These are phyloP conservation scores for Paramarasmius palmivorus DNA, from an alignment of 1,284 basidiomycete genomes.

Conservation along the genomic window DNA sequence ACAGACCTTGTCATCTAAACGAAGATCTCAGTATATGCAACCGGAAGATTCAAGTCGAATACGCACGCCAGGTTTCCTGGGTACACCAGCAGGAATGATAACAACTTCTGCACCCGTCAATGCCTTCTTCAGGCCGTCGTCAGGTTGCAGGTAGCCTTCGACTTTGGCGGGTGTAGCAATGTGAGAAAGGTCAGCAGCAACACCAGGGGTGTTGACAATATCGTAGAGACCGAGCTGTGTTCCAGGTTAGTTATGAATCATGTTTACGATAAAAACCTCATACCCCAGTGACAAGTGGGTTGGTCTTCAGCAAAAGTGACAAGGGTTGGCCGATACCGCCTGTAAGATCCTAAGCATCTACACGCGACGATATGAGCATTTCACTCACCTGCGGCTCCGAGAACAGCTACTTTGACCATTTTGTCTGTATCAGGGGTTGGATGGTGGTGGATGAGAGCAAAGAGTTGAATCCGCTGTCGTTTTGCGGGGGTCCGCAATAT, in stretches of 20 bases:
- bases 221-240: conserved; percentile 84
- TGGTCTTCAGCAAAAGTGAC: conserved; percentile 86
- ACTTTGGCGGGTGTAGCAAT: conserved; percentile 82
- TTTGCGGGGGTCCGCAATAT: too few species aligned
- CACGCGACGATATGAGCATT: conserved; percentile 2
- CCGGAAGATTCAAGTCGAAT: not conserved
- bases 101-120: conserved; percentile 88
- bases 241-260: not conserved
- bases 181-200: conserved; percentile 93
- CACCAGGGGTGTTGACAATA: conserved; percentile 96
- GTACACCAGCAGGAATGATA: conserved; percentile 96
- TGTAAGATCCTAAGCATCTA: conserved; percentile 26
- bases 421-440: conserved; percentile 17
- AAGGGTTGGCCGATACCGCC: conserved; percentile 93
- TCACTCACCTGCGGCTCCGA: conserved; percentile 81
- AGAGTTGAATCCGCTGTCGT: not conserved
- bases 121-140: conserved; percentile 82
- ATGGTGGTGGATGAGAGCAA: conserved; percentile 7
- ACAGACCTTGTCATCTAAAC: conserved; percentile 74
- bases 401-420: conserved; percentile 93
- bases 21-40: conserved; percentile 54
- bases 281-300: conserved; percentile 80
- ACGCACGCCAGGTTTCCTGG: conserved; percentile 90
- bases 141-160: conserved; percentile 69
- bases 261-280: conserved; percentile 10